phyloP scores from a whole-genome alignment of 176 grass and related monocot genomes.

The Alloteropsis semialata region DNA sequence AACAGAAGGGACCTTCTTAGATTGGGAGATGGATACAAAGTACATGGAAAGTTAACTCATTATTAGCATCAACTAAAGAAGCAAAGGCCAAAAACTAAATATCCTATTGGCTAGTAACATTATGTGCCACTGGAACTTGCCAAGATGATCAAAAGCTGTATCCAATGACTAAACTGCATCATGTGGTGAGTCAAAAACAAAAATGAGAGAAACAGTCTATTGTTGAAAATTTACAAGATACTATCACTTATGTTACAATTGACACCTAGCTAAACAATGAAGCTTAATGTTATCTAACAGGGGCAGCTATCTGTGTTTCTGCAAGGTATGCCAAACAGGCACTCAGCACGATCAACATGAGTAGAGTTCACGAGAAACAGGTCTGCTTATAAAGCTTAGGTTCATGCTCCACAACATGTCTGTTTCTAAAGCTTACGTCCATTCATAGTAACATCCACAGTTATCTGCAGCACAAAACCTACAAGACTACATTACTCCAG shows the following conservation, averaged over 20 bases:
- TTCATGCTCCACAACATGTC: not conserved
- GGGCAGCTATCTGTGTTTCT: not conserved
- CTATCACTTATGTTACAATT: not conserved
- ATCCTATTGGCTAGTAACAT: not conserved
- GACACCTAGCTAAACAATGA: not conserved
- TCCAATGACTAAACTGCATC: not conserved
- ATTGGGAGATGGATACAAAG: not conserved
- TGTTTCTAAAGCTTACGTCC: not conserved
- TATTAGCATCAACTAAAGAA: not conserved
- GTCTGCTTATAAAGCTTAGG: not conserved
- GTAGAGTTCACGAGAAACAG: not conserved
- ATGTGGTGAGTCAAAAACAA: not conserved
- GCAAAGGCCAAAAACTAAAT: not conserved
- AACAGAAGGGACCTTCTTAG: not conserved
- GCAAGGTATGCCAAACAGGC: not conserved
- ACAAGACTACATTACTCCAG: not conserved
- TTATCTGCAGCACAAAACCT: not conserved
- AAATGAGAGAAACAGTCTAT: not conserved
- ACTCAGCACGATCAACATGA: not conserved
- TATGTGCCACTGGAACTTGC: not conserved
- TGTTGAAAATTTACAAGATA: not conserved
- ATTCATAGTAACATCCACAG: conserved; percentile 5
- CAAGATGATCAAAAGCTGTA: not conserved
- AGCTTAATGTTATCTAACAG: no score
- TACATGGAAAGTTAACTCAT: not conserved